Percentiles rank a stretch among this genome's conserved stretches.
These are phyloP conservation scores for Salix brachista DNA, from an alignment of 345 rosid genomes.

Conservation along the genomic window DNA sequence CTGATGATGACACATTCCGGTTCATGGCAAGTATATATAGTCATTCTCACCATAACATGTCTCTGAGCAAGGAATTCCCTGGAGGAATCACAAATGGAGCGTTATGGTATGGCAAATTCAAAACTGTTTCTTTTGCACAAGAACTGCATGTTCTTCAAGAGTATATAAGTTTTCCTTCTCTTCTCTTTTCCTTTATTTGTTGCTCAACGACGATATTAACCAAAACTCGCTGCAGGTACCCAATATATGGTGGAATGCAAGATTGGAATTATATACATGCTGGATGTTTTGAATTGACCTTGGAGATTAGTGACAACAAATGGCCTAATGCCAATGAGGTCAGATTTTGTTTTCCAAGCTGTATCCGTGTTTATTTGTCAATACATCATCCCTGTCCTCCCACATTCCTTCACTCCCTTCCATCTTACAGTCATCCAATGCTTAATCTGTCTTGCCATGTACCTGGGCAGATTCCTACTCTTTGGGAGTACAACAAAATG, in stretches of 20 bases:
- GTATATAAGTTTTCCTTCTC: background rate
- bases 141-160: background rate
- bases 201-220: conserved; percentile 6
- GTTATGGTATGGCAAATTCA: conserved; percentile 46
- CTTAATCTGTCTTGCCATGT: conserved; percentile 14
- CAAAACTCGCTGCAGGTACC: conserved; percentile 63
- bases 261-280: conserved; percentile 97
- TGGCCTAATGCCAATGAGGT: conserved; percentile 95
- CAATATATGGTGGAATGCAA: conserved; percentile 98
- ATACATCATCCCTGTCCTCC: background rate
- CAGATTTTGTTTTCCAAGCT: conserved; percentile 13
- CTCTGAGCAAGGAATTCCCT: conserved; percentile 76
- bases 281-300: conserved; percentile 92
- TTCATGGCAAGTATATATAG: conserved; percentile 78
- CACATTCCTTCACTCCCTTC: background rate
- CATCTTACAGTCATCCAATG: background rate
- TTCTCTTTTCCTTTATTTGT: background rate
- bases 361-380: background rate
- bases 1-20: conserved; percentile 83
- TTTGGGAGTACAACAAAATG: conserved; percentile 85
- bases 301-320: conserved; percentile 88
- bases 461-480: conserved; percentile 61
- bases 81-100: conserved; percentile 98
- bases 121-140: background rate
- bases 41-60: conserved; percentile 84